phyloP scores from a whole-genome alignment of 352 stramenopile genomes.

The Peronospora farinosa region DNA sequence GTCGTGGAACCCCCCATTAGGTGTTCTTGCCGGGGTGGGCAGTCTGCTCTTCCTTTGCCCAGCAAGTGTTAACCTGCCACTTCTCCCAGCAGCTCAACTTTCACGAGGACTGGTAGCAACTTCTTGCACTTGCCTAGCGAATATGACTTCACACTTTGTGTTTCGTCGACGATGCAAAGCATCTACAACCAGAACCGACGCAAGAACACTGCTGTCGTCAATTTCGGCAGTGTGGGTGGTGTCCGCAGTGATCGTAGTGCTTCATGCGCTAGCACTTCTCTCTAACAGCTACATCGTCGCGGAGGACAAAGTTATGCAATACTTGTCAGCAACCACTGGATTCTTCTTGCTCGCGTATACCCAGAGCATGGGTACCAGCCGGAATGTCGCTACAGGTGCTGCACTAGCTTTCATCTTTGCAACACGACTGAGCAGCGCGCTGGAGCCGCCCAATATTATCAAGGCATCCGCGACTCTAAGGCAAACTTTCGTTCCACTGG shows the following conservation, averaged over 20 bases:
- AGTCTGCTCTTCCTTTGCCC: conserved; percentile 20
- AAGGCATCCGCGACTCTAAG: conserved; percentile 34
- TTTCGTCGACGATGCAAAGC: conserved; percentile 1
- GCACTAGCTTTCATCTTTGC: conserved; percentile 38
- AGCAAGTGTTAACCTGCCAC: conserved; percentile 20
- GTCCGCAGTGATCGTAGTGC: conserved; percentile 37
- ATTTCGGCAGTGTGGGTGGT: conserved; percentile 24
- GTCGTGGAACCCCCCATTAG: conserved; percentile 10
- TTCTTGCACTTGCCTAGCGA: conserved; percentile 18
- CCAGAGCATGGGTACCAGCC: conserved; percentile 13
- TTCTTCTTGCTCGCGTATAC: conserved; percentile 37
- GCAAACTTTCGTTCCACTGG: conserved; percentile 36
- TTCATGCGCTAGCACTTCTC: conserved; percentile 59
- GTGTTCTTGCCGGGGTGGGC: conserved; percentile 4
- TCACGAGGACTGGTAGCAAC: conserved; percentile 27
- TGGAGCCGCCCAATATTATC: conserved; percentile 70
- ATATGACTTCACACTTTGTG: conserved; percentile 16
- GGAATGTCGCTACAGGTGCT: conserved; percentile 14
- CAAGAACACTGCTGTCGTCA: conserved; percentile 3
- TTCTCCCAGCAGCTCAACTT: conserved; percentile 25
- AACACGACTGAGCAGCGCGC: conserved; percentile 36
- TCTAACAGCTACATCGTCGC: conserved; percentile 87
- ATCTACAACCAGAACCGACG: neutral
- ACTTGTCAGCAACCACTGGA: conserved; percentile 49
- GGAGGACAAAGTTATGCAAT: conserved; percentile 63